A percentile compares a stretch with the other conserved stretches of the same genome.
phyloP scores from a whole-genome alignment of 2,329 filamentous ascomycete genomes.

The Cryoendolithus antarcticus region DNA sequence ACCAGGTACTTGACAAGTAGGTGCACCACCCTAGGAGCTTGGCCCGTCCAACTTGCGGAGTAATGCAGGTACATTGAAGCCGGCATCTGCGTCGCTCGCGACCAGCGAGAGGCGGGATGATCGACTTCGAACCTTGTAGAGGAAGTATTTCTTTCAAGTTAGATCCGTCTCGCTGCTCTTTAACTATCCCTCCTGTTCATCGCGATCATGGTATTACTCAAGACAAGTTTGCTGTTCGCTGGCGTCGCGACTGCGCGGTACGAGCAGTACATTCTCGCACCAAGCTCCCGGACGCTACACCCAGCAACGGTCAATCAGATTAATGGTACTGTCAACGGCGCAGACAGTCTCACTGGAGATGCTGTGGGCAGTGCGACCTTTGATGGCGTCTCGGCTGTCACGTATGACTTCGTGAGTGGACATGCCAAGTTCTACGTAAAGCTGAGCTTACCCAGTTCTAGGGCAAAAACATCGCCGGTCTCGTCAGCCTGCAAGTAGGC shows the following conservation, averaged over 20 bases:
- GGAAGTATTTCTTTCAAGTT: too few relatives aligned
- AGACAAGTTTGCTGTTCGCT: conserved; percentile 1
- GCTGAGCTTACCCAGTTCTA: conserved; percentile 5
- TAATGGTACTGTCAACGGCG: conserved; percentile 27
- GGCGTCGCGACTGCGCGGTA: conserved; percentile 16
- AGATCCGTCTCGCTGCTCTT: too few relatives aligned
- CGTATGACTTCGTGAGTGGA: conserved; percentile 26
- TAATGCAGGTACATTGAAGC: too few relatives aligned
- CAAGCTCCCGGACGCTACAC: conserved; percentile 24
- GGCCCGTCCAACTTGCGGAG: too few relatives aligned
- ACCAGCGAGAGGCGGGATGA: too few relatives aligned
- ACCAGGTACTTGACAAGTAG: too few relatives aligned
- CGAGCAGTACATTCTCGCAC: conserved; percentile 30
- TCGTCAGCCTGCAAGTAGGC: conserved; percentile 26
- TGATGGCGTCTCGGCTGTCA: conserved; percentile 24
- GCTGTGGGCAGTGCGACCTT: conserved; percentile 23
- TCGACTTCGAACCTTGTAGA: too few relatives aligned
- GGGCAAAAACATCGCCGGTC: conserved; percentile 30
- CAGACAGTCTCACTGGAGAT: conserved; percentile 21
- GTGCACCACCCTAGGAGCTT: too few relatives aligned
- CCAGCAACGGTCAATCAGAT: conserved; percentile 27
- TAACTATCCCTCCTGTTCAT: too few relatives aligned
- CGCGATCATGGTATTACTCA: too few relatives aligned
- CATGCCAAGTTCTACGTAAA: too few relatives aligned
- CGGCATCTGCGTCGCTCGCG: too few relatives aligned